A percentile compares a stretch with the other conserved stretches of the same genome.
These are phyloP conservation scores for Tinospora cordifolia DNA, from an alignment of 164 flowering plant species.

Conservation along the genomic window DNA sequence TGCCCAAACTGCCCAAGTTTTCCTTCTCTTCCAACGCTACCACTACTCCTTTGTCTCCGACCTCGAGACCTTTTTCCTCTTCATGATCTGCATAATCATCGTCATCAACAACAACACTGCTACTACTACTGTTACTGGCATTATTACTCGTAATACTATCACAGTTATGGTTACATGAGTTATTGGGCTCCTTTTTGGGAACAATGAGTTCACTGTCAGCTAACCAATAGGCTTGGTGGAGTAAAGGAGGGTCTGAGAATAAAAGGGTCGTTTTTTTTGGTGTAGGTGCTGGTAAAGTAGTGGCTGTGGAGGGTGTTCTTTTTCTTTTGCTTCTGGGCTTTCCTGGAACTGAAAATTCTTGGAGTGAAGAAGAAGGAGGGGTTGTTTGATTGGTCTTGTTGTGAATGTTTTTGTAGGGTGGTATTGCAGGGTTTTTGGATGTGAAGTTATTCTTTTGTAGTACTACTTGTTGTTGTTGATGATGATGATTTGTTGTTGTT, in stretches of 20 bases:
- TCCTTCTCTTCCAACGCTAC: constrained; percentile 5
- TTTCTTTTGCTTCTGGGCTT: constrained; percentile 53
- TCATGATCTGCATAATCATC: constrained; percentile 8
- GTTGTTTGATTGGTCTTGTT: constrained; percentile 8
- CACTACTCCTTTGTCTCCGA: constrained; percentile 6
- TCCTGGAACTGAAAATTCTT: constrained; percentile 28
- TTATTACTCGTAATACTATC: background rate
- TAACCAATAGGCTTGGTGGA: constrained; percentile 50
- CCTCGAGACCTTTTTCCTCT: constrained; percentile 1
- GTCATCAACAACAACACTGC: background rate
- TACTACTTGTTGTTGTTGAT: background rate
- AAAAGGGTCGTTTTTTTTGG: background rate
- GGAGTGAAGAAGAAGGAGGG: constrained; percentile 15
- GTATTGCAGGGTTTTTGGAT: constrained; percentile 7
- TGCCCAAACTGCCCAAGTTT: constrained; percentile 12
- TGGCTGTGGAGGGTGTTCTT: constrained; percentile 17
- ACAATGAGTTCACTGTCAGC: constrained; percentile 58
- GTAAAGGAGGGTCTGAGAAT: constrained; percentile 38
- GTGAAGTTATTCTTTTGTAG: background rate
- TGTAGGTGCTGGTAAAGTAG: constrained; percentile 14
- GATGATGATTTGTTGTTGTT: background rate
- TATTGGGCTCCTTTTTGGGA: constrained; percentile 22
- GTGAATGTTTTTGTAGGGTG: constrained; percentile 8
- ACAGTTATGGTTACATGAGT: background rate
- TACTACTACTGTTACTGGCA: background rate